Evolutionary conservation across 1,139 yeast species (phyloP).

Genomic region (Hyphopichia burtonii): DNA sequence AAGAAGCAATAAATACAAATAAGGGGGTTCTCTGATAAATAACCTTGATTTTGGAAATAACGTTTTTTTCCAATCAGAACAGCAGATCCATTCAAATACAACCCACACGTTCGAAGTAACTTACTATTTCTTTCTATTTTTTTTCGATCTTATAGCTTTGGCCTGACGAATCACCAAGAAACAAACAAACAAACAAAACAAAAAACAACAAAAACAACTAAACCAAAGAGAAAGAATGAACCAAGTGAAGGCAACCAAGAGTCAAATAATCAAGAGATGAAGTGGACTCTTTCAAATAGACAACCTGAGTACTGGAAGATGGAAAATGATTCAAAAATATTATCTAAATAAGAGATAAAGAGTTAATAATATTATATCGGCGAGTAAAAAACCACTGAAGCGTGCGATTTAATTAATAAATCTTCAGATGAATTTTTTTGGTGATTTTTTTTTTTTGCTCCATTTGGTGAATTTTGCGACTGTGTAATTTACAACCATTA

Average conservation of each 20-base stretch:
- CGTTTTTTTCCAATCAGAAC: too few relatives aligned
- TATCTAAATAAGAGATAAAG: neutral
- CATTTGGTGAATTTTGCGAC: neutral
- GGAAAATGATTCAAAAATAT: too few relatives aligned
- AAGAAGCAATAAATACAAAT: too few relatives aligned
- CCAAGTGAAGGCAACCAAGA: neutral
- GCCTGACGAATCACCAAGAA: neutral
- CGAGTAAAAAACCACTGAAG: neutral
- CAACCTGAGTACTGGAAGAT: too few relatives aligned
- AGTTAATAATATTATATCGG: neutral
- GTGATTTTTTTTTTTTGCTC: neutral
- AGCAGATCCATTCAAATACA: too few relatives aligned
- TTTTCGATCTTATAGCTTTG: neutral
- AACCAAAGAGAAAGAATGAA: neutral
- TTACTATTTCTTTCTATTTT: too few relatives aligned
- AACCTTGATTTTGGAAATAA: too few relatives aligned
- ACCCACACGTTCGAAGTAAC: too few relatives aligned
- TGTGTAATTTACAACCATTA: constrained; percentile 1
- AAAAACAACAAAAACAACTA: neutral
- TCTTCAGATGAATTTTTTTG: neutral
- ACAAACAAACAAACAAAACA: neutral
- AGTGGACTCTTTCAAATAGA: too few relatives aligned
- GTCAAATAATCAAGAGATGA: neutral
- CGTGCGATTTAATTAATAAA: neutral
- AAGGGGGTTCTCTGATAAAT: too few relatives aligned